Evolutionary conservation across 768 basidiomycete species (phyloP).

Genomic region (Mycena chlorophos): DNA sequence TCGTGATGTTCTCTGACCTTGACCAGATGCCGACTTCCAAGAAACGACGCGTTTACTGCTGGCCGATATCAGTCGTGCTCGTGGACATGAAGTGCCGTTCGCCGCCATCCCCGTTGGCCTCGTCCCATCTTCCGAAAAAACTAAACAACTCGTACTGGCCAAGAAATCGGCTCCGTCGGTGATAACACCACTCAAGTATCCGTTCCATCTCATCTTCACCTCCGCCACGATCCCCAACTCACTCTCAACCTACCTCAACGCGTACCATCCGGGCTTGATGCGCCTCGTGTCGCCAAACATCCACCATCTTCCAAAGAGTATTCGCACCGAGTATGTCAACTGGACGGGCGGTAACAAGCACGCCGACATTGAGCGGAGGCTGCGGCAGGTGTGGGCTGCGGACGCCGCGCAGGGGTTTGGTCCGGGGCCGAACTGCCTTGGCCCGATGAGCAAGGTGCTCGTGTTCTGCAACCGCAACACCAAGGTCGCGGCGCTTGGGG

Average conservation of each 20-base stretch:
- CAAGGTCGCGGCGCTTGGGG: slow-evolving; percentile 63
- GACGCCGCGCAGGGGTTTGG: slow-evolving; percentile 42
- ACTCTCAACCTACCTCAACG: slow-evolving; percentile 63
- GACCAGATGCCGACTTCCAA: slow-evolving; percentile 77
- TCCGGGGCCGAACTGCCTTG: slow-evolving; percentile 16
- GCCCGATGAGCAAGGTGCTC: slow-evolving; percentile 62
- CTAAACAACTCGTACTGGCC: neutral
- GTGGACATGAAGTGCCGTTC: slow-evolving; percentile 46
- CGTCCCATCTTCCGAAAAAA: slow-evolving; percentile 13
- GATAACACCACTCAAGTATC: slow-evolving; percentile 48
- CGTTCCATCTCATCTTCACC: slow-evolving; percentile 79
- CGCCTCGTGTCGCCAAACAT: slow-evolving; percentile 80
- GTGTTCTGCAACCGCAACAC: slow-evolving; percentile 81
- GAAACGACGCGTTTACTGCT: slow-evolving; percentile 70
- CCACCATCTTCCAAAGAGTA: slow-evolving; percentile 71
- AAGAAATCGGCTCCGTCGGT: slow-evolving; percentile 1
- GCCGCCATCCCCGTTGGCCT: slow-evolving; percentile 26
- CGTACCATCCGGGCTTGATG: slow-evolving; percentile 59
- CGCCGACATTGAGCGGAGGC: slow-evolving; percentile 74
- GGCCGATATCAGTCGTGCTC: slow-evolving; percentile 66
- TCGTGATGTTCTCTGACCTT: neutral
- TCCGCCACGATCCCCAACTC: slow-evolving; percentile 86
- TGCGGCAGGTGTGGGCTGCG: slow-evolving; percentile 73
- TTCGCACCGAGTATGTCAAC: slow-evolving; percentile 70
- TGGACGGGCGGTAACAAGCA: slow-evolving; percentile 82